Evolutionary conservation across 805 yeast species (phyloP).

Genomic region (Pichia rugopelliculosa): DNA sequence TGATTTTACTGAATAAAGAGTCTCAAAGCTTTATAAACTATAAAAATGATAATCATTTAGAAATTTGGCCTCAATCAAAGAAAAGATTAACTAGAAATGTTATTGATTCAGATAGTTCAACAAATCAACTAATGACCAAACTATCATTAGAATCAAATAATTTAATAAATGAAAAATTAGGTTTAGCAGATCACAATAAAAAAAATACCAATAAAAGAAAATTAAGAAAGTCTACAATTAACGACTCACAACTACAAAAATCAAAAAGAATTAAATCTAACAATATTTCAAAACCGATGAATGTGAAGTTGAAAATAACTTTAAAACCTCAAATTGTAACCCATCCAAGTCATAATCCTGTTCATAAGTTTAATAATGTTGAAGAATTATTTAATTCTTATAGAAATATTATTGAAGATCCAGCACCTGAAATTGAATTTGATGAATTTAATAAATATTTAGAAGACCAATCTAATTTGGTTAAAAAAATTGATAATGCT

Average conservation of each 20-base stretch:
- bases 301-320: constrained; percentile 25
- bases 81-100: constrained; percentile 9
- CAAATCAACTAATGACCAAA: neutral
- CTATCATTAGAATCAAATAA: constrained; percentile 22
- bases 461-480: constrained; percentile 40
- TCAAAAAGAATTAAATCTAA: neutral
- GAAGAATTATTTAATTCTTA: constrained; percentile 46
- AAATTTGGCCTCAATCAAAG: constrained; percentile 29
- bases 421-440: constrained; percentile 37
- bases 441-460: constrained; percentile 59
- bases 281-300: neutral
- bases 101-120: neutral
- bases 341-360: constrained; percentile 50
- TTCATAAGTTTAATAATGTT: constrained; percentile 38
- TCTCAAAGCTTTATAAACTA: constrained; percentile 30
- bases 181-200: neutral
- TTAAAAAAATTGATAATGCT: constrained; percentile 40
- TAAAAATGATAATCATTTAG: constrained; percentile 27
- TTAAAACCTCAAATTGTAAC: constrained; percentile 44
- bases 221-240: neutral
- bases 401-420: constrained; percentile 47
- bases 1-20: constrained; percentile 24
- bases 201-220: neutral
- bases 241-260: neutral
- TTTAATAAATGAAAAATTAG: neutral